These are phyloP conservation scores for Alternaria sp. DNA, from an alignment of 2,329 filamentous ascomycete genomes.

Conservation along the genomic window DNA sequence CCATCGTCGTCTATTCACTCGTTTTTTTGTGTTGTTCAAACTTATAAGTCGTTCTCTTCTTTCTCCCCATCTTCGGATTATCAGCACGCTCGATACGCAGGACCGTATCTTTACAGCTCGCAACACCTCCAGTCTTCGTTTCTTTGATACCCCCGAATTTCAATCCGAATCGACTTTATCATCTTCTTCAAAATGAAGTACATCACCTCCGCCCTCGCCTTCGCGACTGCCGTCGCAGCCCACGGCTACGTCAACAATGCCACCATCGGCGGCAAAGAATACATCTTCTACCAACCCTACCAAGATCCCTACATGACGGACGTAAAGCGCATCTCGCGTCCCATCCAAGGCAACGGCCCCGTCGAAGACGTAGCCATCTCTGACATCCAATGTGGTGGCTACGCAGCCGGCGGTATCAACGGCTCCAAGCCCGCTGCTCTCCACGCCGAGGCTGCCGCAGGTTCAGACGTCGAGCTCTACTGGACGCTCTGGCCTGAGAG, in stretches of 20 bases:
- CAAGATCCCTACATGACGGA: constrained; percentile 40
- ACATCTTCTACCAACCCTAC: constrained; percentile 46
- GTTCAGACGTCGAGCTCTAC: constrained; percentile 59
- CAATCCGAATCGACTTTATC: not conserved
- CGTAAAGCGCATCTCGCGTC: constrained; percentile 61
- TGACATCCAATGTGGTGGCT: constrained; percentile 65
- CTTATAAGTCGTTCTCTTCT: constrained; percentile 18
- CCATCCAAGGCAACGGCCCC: constrained; percentile 65
- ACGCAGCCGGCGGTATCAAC: constrained; percentile 54
- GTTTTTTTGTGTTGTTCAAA: constrained; percentile 6
- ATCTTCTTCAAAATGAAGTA: constrained; percentile 38
- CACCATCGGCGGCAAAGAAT: constrained; percentile 40
- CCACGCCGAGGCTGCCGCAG: constrained; percentile 61
- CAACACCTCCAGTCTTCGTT: not conserved
- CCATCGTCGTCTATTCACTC: constrained; percentile 19
- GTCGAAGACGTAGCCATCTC: constrained; percentile 60
- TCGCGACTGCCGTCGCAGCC: constrained; percentile 38
- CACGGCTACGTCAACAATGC: constrained; percentile 47
- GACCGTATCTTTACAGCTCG: constrained; percentile 2
- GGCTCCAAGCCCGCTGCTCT: constrained; percentile 62
- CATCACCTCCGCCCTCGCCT: constrained; percentile 33
- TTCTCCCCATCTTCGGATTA: constrained; percentile 1
- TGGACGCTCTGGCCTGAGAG: constrained; percentile 61
- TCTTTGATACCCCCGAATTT: not conserved
- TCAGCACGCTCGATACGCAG: constrained; percentile 12